These are phyloP conservation scores for Stagonosporopsis rhizophila DNA, from an alignment of 2,329 filamentous ascomycete genomes.

Conservation along the genomic window DNA sequence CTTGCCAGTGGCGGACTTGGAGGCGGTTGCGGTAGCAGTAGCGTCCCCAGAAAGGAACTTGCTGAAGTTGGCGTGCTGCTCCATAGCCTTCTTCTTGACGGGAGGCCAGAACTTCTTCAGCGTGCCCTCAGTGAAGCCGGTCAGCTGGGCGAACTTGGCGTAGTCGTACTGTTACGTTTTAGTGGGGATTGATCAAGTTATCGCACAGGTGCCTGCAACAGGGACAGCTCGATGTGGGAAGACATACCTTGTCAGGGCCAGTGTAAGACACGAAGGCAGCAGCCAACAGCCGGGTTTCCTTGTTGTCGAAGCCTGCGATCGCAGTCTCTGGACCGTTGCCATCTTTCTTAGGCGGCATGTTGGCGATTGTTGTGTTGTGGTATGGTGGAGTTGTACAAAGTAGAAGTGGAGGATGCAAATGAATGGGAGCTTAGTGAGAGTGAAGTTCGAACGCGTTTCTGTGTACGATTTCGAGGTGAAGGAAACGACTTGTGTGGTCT, in stretches of 20 bases:
- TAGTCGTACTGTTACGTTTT: constrained; percentile 36
- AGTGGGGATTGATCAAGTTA: not conserved
- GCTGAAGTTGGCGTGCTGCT: constrained; percentile 33
- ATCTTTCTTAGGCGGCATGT: constrained; percentile 37
- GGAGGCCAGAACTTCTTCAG: constrained; percentile 46
- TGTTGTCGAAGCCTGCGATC: constrained; percentile 30
- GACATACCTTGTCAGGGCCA: constrained; percentile 37
- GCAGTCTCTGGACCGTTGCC: not conserved
- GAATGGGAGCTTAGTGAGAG: not conserved
- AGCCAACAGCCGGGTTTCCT: constrained; percentile 40
- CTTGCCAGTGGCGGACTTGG: constrained; percentile 14
- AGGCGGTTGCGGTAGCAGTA: constrained; percentile 3
- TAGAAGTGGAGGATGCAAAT: not conserved
- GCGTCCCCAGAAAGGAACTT: constrained; percentile 16
- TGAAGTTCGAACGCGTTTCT: not conserved
- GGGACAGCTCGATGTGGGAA: not conserved
- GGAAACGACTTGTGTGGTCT: not conserved
- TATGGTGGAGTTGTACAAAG: not conserved
- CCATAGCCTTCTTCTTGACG: constrained; percentile 41
- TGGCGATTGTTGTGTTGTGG: constrained; percentile 1
- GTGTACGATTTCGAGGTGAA: constrained; percentile 6
- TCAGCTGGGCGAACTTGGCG: constrained; percentile 36
- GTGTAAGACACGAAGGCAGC: constrained; percentile 40
- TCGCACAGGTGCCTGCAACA: not conserved
- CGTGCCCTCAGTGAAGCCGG: constrained; percentile 38